Conservation (phyloP, 2,329 filamentous ascomycete species). For the Sporothrix schenckii region DNA sequence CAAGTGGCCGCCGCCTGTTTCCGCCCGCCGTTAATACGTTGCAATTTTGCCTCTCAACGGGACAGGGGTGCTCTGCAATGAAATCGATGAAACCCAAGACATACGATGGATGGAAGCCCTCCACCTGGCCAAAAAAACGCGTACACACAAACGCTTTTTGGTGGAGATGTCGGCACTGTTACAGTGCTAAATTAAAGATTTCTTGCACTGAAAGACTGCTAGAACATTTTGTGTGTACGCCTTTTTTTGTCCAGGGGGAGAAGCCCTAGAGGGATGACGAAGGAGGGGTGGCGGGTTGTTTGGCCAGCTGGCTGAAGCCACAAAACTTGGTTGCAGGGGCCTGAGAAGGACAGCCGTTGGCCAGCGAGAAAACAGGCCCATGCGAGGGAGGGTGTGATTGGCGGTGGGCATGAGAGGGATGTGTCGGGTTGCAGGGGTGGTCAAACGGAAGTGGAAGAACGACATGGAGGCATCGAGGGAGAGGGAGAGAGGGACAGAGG, state of each 20-base stretch:
- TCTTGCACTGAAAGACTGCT: no score
- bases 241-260: no score
- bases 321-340: slow-evolving; percentile 13
- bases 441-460: slow-evolving; percentile 9
- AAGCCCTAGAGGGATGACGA: no score
- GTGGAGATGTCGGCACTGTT: no score
- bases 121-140: no score
- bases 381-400: slow-evolving; percentile 25
- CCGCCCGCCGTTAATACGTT: neutral
- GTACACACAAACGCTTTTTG: no score
- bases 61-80: slow-evolving; percentile 14
- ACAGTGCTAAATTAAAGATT: no score
- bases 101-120: neutral
- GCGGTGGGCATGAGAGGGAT: slow-evolving; percentile 12
- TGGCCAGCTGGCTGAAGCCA: neutral
- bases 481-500: neutral
- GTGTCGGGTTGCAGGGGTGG: slow-evolving; percentile 18
- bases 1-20: slow-evolving; percentile 18
- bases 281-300: slow-evolving; percentile 3
- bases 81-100: neutral
- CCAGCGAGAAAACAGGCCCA: slow-evolving; percentile 20
- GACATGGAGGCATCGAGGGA: neutral
- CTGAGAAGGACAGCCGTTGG: slow-evolving; percentile 14
- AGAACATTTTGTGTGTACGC: no score
- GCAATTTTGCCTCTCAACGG: neutral